Percentiles rank a stretch among this genome's conserved stretches.
Conservation (phyloP, 441 rosid genomes). For the Eruca vesicaria region DNA sequence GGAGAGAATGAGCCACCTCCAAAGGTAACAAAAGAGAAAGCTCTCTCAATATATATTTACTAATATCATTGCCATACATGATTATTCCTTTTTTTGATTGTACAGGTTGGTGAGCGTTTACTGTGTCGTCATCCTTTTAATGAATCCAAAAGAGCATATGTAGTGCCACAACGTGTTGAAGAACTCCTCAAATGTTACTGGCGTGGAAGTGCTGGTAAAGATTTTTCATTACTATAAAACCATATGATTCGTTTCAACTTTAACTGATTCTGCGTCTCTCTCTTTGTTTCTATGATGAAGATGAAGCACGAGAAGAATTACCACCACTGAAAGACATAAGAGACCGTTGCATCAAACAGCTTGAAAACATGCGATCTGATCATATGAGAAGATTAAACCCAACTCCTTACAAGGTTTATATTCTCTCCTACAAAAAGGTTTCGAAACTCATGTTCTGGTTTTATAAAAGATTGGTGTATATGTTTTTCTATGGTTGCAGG, state of each 20-base stretch:
- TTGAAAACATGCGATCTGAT: slow-evolving; percentile 91
- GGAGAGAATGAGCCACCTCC: slow-evolving; percentile 90
- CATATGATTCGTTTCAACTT: neutral
- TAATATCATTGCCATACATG: neutral
- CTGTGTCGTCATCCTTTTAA: slow-evolving; percentile 91
- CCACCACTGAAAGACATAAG: slow-evolving; percentile 66
- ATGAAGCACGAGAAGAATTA: slow-evolving; percentile 55
- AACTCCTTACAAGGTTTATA: slow-evolving; percentile 77
- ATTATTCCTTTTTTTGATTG: neutral
- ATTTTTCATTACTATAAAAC: neutral
- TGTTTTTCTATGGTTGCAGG: slow-evolving; percentile 43
- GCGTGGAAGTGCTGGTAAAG: slow-evolving; percentile 72
- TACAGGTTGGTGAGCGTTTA: slow-evolving; percentile 78
- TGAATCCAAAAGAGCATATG: slow-evolving; percentile 91
- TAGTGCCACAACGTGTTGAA: slow-evolving; percentile 82
- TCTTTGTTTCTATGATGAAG: slow-evolving; percentile 31
- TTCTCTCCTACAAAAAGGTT: neutral
- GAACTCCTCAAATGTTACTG: slow-evolving; percentile 88
- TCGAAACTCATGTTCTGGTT: neutral
- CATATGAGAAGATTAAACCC: slow-evolving; percentile 98
- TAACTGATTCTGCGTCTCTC: neutral
- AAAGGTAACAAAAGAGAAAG: slow-evolving; percentile 41
- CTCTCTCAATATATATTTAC: neutral
- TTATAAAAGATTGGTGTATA: neutral
- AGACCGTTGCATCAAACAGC: slow-evolving; percentile 74